These are phyloP conservation scores for Talaromyces atroroseus DNA, from an alignment of 2,329 filamentous ascomycete species.

Conservation along the genomic window DNA sequence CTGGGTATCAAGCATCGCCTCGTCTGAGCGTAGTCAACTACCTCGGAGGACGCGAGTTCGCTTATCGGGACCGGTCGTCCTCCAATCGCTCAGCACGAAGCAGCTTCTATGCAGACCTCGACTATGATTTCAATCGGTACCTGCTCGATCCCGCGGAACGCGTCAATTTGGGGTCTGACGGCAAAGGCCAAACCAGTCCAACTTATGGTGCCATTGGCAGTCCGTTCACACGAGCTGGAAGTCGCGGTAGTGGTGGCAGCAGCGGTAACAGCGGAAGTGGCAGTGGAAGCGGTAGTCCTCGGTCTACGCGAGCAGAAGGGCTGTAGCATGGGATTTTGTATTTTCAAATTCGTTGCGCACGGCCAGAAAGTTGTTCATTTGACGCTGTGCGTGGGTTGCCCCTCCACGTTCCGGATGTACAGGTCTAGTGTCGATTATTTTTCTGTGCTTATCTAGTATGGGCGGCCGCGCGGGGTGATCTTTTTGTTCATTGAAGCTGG, in stretches of 20 bases:
- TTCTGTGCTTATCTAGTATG: not conserved
- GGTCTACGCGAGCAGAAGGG: conserved; percentile 31
- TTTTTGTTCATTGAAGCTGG: conserved; percentile 1
- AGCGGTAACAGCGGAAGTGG: conserved; percentile 38
- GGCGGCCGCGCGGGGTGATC: not conserved
- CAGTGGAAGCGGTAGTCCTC: conserved; percentile 35
- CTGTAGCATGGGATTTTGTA: conserved; percentile 15
- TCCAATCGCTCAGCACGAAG: conserved; percentile 38
- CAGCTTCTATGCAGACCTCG: conserved; percentile 30
- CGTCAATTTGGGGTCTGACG: conserved; percentile 27
- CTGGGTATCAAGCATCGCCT: conserved; percentile 29
- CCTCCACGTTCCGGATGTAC: conserved; percentile 3
- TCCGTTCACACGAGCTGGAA: conserved; percentile 38
- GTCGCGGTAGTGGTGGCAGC: conserved; percentile 47
- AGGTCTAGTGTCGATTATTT: not conserved
- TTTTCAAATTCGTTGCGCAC: not conserved
- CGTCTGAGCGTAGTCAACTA: conserved; percentile 26
- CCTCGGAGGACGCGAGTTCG: conserved; percentile 26
- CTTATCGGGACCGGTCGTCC: conserved; percentile 35
- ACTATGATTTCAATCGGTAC: conserved; percentile 27
- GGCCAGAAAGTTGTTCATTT: not conserved
- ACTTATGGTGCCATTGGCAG: conserved; percentile 33
- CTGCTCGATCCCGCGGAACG: conserved; percentile 26
- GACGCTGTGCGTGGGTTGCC: conserved; percentile 2
- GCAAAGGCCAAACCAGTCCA: conserved; percentile 29